These are phyloP conservation scores for Fusarium liriodendri DNA, from an alignment of 2,329 filamentous ascomycete species.

Conservation along the genomic window DNA sequence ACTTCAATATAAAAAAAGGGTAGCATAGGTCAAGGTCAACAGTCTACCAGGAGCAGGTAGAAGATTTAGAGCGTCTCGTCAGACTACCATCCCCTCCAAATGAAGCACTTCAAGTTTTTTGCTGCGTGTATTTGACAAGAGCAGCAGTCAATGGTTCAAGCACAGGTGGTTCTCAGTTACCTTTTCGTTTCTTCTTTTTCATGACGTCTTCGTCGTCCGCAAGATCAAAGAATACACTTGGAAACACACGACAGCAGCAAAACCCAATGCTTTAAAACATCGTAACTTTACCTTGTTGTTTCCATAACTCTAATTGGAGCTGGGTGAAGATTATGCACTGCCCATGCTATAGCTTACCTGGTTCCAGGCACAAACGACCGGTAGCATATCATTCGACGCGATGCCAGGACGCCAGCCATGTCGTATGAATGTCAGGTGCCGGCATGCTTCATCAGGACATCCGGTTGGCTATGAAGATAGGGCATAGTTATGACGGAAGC, in stretches of 20 bases:
- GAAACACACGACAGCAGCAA: too few species aligned
- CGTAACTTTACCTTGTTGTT: not conserved
- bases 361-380: not conserved
- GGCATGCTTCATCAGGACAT: not conserved
- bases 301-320: too few species aligned
- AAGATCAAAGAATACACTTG: too few species aligned
- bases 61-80: not conserved
- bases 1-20: not conserved
- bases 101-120: not conserved
- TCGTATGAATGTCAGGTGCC: not conserved
- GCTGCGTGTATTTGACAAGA: not conserved
- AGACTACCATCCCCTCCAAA: not conserved
- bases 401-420: not conserved
- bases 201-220: too few species aligned
- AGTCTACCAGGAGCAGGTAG: not conserved
- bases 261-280: too few species aligned
- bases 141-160: not conserved
- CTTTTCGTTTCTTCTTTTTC: not conserved
- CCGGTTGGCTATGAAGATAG: not conserved
- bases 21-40: not conserved
- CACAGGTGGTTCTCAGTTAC: not conserved
- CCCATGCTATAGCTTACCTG: not conserved
- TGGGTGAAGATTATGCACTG: not conserved
- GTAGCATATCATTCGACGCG: not conserved
- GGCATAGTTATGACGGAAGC: too few species aligned